Conservation (phyloP, 2,329 filamentous ascomycete genomes). For the Colletotrichum lindemuthianum region DNA sequence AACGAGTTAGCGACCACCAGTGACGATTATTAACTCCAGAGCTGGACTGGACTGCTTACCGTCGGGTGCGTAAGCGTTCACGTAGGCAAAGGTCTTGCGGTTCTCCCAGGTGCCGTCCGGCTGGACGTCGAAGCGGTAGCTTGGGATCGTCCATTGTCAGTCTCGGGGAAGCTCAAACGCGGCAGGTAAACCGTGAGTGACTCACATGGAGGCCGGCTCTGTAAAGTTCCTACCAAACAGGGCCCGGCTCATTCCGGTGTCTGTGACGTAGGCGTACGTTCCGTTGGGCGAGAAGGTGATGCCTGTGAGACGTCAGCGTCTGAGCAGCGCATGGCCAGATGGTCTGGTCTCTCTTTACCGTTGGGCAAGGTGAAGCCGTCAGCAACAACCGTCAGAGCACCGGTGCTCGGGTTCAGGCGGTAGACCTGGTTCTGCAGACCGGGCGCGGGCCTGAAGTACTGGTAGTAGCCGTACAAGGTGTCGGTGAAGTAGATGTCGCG, state of each 20-base stretch:
- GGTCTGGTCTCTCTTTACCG: constrained; percentile 38
- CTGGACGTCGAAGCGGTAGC: constrained; percentile 57
- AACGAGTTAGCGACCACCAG: neutral
- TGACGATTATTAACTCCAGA: too few species aligned
- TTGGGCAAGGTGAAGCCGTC: constrained; percentile 67
- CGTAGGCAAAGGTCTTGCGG: constrained; percentile 66
- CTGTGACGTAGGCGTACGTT: constrained; percentile 62
- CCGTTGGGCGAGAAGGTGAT: constrained; percentile 66
- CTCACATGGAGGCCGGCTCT: constrained; percentile 59
- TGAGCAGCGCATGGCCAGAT: too few species aligned
- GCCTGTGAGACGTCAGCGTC: constrained; percentile 46
- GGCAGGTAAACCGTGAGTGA: neutral
- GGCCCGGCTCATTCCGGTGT: constrained; percentile 62
- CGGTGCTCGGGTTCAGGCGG: constrained; percentile 60
- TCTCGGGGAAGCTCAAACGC: neutral
- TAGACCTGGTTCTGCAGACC: constrained; percentile 69
- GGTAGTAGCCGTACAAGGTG: constrained; percentile 66
- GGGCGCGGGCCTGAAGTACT: constrained; percentile 65
- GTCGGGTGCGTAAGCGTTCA: constrained; percentile 65
- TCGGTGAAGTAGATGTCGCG: constrained; percentile 74
- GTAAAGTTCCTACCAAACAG: constrained; percentile 54
- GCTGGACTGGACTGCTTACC: constrained; percentile 51
- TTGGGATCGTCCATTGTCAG: constrained; percentile 43
- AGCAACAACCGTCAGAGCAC: constrained; percentile 63
- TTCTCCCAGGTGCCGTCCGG: constrained; percentile 58